A percentile compares a stretch with the other conserved stretches of the same genome.
phyloP scores from a whole-genome alignment of 371 early-diverging fungal species.

The Mortierella sp. region DNA sequence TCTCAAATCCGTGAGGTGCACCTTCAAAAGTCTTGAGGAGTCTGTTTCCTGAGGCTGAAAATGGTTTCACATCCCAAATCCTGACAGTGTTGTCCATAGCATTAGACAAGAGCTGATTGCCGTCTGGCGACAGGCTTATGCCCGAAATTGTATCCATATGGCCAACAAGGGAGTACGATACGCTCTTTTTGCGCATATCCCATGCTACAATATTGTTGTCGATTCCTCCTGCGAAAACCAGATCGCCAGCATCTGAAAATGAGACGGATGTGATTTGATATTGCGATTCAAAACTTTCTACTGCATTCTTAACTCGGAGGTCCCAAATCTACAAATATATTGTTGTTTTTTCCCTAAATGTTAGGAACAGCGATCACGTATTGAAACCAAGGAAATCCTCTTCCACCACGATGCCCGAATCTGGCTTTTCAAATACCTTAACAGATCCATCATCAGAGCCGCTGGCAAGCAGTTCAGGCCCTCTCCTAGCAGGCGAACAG shows the following conservation, averaged over 20 bases:
- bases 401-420: no score
- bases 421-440: constrained; percentile 43
- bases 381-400: neutral
- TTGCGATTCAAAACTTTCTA: constrained; percentile 75
- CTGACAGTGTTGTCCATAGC: constrained; percentile 96
- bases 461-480: constrained; percentile 79
- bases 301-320: constrained; percentile 79
- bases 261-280: constrained; percentile 86
- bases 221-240: constrained; percentile 89
- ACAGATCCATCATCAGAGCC: constrained; percentile 84
- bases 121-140: constrained; percentile 85
- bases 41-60: constrained; percentile 75
- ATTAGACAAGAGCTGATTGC: constrained; percentile 84
- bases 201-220: constrained; percentile 92
- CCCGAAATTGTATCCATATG: constrained; percentile 95
- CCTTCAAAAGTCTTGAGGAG: constrained; percentile 81
- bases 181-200: constrained; percentile 85
- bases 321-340: constrained; percentile 73
- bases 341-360: neutral
- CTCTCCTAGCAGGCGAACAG: constrained; percentile 74
- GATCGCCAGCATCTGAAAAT: constrained; percentile 84
- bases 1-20: constrained; percentile 95
- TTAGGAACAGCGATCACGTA: neutral
- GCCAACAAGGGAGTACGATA: constrained; percentile 79
- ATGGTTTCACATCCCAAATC: constrained; percentile 95